Evolutionary conservation across 768 basidiomycete genomes (phyloP), one percentile per base, ranked within the genome.

Genomic region (Nidularia sp.): DNA sequence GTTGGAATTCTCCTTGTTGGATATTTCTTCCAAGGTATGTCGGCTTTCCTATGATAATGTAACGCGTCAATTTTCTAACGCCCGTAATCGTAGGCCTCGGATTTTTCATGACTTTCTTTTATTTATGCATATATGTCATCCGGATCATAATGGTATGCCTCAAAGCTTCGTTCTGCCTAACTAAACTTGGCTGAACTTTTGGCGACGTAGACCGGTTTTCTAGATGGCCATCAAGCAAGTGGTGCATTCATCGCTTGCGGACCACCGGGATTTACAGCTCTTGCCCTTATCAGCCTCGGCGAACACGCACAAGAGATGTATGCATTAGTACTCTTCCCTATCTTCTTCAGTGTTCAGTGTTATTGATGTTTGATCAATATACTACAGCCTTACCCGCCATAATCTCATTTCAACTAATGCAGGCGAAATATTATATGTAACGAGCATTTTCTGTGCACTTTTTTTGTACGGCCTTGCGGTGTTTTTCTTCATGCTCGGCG

Each of bases 91-190:
- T 77, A 68, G 76, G 74, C 2, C 62, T 76, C 22, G 75, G 76
- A 4, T 76, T 74, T 63, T 77, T 77, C 64, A 71, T 77, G 68
- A 76, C 76, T 6, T 73, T 76, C 60, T 74, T 77, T 57, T 78
- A 79, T 53, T 70, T 79, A 35, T 74, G 74, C 59, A 76, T 77
- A 43, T 79, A 77, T 53, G 65, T 79, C 48, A 70, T 77, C 50
- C 66, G 74, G 12, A 70, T 76, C 12, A 74, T 75, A 59, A 71
- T 66, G 46, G 74, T 75, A 58, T 29, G 59, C 49, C n/a, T 39
- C 2, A 18, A 34, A 22, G 18, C 18, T 18, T 18, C 18, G 18
- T 18, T 18, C 18, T 18, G 18, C 18, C 18, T 18, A 1, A 18
- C 18, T 18, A 18, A 18, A 18, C 18, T 18, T 18, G 18, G 1